These are phyloP conservation scores for Paraglomus occultum DNA, from an alignment of 192 early-diverging fungal genomes.

Conservation along the genomic window DNA sequence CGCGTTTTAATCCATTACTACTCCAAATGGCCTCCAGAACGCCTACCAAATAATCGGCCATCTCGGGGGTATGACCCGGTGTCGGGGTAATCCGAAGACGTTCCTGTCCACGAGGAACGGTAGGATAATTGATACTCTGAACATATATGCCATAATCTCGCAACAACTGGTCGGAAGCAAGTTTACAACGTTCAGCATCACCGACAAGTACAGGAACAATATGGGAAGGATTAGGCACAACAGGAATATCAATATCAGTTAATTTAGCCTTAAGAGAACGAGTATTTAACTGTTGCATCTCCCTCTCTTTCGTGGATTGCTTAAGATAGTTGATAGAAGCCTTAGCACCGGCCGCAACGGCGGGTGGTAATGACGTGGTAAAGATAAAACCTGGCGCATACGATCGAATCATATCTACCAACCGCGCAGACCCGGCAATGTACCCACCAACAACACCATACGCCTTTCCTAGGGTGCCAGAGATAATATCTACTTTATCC, in stretches of 20 bases:
- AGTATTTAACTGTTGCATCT: conserved; percentile 90
- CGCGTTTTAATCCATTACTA: conserved; percentile 80
- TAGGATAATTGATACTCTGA: conserved; percentile 99
- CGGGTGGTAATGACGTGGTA: conserved; percentile 96
- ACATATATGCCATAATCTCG: conserved; percentile 92
- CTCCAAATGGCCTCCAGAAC: conserved; percentile 87
- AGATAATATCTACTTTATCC: conserved; percentile 92
- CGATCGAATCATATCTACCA: conserved; percentile 93
- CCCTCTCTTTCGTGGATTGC: conserved; percentile 79
- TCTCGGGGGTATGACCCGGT: conserved; percentile 82
- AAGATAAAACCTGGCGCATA: conserved; percentile 99
- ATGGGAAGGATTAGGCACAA: conserved; percentile 97
- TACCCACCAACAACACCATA: conserved; percentile 98
- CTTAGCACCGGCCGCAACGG: conserved; percentile 85
- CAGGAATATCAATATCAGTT: conserved; percentile 84
- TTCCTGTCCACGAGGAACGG: conserved; percentile 92
- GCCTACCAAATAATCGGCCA: conserved; percentile 81
- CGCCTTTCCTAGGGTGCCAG: conserved; percentile 96
- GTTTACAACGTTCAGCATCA: conserved; percentile 92
- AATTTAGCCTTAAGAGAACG: conserved; percentile 83
- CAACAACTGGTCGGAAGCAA: conserved; percentile 90
- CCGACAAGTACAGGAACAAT: conserved; percentile 99
- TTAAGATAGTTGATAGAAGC: conserved; percentile 93
- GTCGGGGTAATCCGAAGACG: conserved; percentile 97
- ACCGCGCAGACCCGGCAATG: conserved; percentile 83